Evolutionary conservation across 2,329 filamentous ascomycete species (phyloP), one percentile per base, ranked within the genome.

Genomic region (Colletotrichum trifolii): DNA sequence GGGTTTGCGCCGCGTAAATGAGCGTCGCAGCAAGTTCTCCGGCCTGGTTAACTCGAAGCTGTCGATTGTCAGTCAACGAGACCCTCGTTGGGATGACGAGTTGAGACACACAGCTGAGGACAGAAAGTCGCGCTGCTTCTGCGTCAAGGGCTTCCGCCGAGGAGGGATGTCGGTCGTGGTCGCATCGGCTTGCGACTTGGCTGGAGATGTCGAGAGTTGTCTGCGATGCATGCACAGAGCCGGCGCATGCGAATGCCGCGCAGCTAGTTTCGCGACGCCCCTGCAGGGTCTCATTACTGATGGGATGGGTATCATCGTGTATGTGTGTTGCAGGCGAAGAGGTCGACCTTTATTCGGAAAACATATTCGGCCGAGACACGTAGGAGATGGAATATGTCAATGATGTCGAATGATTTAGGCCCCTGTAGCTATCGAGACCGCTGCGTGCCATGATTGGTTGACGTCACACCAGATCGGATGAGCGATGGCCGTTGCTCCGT

Each of bases 11-110:
- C 1, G 88, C 89, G 82, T 98, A 99, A 77, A 99, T 99, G 60
- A 97, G 87, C 34, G 93, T 95, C 36, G 96, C 96, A 59, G 96
- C 96, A n/a, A 99, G 88, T 80, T 99, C 96, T 74, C 96, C 96
- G 33, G 96, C 94, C 80, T 99, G 96, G 78, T 99, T 98, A 62
- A 99, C 96, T 67, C 96, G 93, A 36, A 98, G 89, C 88, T 91
- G 71, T 10, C 10, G 15, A 42, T 12, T 42, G 42, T 67, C 15
- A 64, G 47, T 50, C 33, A 12, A 13, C 25, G 5, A 25, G 5
- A 3, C 1, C 43, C 35, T 13, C 25, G 34, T 10, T 34, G 40
- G 39, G 39, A 17, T 49, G 64, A 62, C 67, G 42, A 13, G 66
- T 38, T 52, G 56, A 25, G 72, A 84, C 69, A 81, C 25, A 90